Percentiles rank a stretch among this genome's conserved stretches.
These are phyloP conservation scores for Hyphopichia wangnamkhiaoensis DNA, from an alignment of 1,139 yeast species.

Conservation along the genomic window DNA sequence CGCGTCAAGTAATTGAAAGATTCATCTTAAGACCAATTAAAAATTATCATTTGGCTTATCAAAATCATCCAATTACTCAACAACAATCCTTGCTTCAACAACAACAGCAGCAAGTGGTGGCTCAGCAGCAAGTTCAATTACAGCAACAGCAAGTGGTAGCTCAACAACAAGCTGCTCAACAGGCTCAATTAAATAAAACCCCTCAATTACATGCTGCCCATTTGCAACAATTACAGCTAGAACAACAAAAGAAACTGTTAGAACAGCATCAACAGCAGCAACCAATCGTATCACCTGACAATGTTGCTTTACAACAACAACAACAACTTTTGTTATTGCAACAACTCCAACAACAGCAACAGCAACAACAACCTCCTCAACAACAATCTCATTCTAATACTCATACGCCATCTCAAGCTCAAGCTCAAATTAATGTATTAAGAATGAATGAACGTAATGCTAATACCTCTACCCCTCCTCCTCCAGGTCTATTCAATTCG, in stretches of 20 bases:
- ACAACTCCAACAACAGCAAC: conserved; percentile 19
- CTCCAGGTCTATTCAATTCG: conserved; percentile 43
- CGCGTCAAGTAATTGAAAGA: conserved; percentile 45
- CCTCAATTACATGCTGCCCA: conserved; percentile 20
- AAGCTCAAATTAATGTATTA: conserved; percentile 33
- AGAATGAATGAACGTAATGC: conserved; percentile 32
- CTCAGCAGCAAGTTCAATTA: conserved; percentile 20
- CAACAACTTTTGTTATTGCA: conserved; percentile 18
- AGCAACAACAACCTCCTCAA: conserved; percentile 16
- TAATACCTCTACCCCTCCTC: conserved; percentile 45
- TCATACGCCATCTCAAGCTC: conserved; percentile 19
- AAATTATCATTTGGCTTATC: conserved; percentile 50
- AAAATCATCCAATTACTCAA: conserved; percentile 46
- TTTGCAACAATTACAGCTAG: conserved; percentile 29
- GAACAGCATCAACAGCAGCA: conserved; percentile 17
- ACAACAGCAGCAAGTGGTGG: conserved; percentile 29
- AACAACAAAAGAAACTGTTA: conserved; percentile 28
- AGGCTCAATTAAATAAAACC: conserved; percentile 16
- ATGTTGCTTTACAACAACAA: conserved; percentile 13
- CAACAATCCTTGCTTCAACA: conserved; percentile 39
- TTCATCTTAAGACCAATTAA: conserved; percentile 45
- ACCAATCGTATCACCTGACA: conserved; percentile 9
- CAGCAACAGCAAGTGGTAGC: conserved; percentile 25
- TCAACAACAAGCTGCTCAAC: conserved; percentile 20
- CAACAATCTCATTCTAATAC: conserved; percentile 14